Evolutionary conservation across 192 early-diverging fungal species (phyloP).

Genomic region (Hyaloraphidium curvatum): DNA sequence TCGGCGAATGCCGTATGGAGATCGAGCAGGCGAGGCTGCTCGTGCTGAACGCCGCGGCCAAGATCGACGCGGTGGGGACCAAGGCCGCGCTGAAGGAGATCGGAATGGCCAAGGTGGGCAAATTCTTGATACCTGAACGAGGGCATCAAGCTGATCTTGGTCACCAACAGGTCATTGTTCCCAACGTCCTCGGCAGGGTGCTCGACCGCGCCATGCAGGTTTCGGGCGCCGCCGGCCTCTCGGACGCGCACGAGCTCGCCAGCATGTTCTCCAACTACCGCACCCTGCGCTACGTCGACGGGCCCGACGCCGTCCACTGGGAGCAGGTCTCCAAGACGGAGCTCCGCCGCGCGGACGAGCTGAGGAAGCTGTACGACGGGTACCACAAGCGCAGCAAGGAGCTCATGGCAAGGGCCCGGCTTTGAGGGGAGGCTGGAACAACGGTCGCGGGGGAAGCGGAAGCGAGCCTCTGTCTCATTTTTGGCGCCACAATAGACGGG

Average conservation of each 20-base stretch:
- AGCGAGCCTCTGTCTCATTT: no score
- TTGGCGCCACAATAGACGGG: no score
- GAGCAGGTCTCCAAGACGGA: constrained; percentile 50
- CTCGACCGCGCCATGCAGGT: constrained; percentile 88
- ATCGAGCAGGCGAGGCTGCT: constrained; percentile 81
- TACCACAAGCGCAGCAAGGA: neutral
- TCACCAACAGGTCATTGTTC: constrained; percentile 54
- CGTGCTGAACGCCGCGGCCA: constrained; percentile 78
- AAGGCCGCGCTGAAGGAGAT: constrained; percentile 87
- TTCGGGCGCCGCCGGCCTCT: constrained; percentile 78
- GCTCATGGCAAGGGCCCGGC: no score
- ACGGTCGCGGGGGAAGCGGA: no score
- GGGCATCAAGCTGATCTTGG: constrained; percentile 16
- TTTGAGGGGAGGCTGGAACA: no score
- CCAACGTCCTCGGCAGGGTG: constrained; percentile 49
- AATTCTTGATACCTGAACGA: neutral
- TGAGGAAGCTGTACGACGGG: neutral
- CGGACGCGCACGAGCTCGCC: constrained; percentile 66
- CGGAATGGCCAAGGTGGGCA: constrained; percentile 78
- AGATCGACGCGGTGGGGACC: constrained; percentile 71
- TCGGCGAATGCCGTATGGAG: constrained; percentile 72
- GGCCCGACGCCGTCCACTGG: constrained; percentile 77
- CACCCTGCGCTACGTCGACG: neutral
- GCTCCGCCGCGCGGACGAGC: constrained; percentile 5
- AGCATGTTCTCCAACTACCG: constrained; percentile 20